Base-by-base conservation (phyloP, 495 filamentous ascomycete species). In the Tuber indicum region DNA sequence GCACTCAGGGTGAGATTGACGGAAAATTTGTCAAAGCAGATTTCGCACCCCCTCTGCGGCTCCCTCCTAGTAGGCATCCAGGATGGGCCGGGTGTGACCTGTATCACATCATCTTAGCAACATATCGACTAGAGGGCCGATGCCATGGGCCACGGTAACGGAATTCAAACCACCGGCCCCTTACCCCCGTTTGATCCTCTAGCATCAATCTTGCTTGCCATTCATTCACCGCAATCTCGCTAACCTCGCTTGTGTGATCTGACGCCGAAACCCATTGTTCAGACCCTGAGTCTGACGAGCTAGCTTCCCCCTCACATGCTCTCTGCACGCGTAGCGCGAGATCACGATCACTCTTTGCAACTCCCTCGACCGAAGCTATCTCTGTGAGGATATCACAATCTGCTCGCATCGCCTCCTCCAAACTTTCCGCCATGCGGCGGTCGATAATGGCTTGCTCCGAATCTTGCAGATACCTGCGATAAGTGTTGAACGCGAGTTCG, bases 1-100 rank as follows among this genome's bases (percentile, higher is more conserved):
- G 71, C 58, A 1, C 10, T 39, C 6, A 82, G 5, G 3, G 43
- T 79, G 9, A 47, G 17, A 2, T n/a, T 19, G 66, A 32, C 43
- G 2, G 62, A 17, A 75, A 82, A 75, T 9, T 26, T 6, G 12
- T 83, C 82, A 44, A 81, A 70, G 47, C 81, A 83, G 19, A 75
- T 49, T 39, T 46, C 32, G 72, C 77, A 78, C 3, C 4, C 43
- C 1, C 8, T 41, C 70, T 76, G 45, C 32, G 14, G n/a, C n/a
- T 10, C 39, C 5, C 47, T 32, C 36, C 7, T 3, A 23, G 74
- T 14, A 1, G 9, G 21, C 41, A 41, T 23, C 46, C 32, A 26
- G 14, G 36, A 41, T 26, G 32, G 43, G 36, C 72, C 72, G 9
- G 42, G 36, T 21, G 46, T 39, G 66, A 23, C 41, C 39, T 41